These are phyloP conservation scores for Didymella keratinophila DNA, from an alignment of 2,329 filamentous ascomycete species.

Conservation along the genomic window DNA sequence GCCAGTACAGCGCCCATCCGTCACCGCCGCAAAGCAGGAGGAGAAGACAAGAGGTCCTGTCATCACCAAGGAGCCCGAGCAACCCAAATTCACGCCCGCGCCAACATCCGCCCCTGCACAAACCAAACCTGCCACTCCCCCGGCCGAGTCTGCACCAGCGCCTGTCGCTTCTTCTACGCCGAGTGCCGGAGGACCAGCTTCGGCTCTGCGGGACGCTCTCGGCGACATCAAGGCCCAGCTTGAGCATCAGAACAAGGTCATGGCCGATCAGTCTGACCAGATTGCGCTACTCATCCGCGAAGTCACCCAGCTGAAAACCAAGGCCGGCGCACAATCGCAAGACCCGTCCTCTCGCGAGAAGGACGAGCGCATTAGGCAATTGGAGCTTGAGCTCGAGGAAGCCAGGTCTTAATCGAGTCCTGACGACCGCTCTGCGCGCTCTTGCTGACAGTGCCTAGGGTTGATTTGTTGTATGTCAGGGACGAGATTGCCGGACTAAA, in stretches of 20 bases:
- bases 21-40: slow-evolving; percentile 48
- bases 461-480: slow-evolving; percentile 11
- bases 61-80: slow-evolving; percentile 53
- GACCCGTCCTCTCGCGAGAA: slow-evolving; percentile 47
- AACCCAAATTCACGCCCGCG: slow-evolving; percentile 55
- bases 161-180: slow-evolving; percentile 49
- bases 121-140: slow-evolving; percentile 48
- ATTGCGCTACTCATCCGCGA: slow-evolving; percentile 74
- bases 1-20: slow-evolving; percentile 68
- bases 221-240: slow-evolving; percentile 80
- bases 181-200: slow-evolving; percentile 56
- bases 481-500: slow-evolving; percentile 15
- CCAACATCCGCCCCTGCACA: slow-evolving; percentile 43
- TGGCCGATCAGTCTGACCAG: slow-evolving; percentile 78
- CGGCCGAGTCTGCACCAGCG: slow-evolving; percentile 48
- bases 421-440: slow-evolving; percentile 5
- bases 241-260: slow-evolving; percentile 77
- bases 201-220: slow-evolving; percentile 70
- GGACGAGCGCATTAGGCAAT: slow-evolving; percentile 52
- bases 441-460: slow-evolving; percentile 1
- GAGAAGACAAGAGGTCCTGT: slow-evolving; percentile 49
- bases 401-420: slow-evolving; percentile 43
- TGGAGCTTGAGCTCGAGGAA: slow-evolving; percentile 54
- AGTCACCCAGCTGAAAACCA: slow-evolving; percentile 72
- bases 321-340: slow-evolving; percentile 59